phyloP scores from a whole-genome alignment of 2,329 filamentous ascomycete genomes.

The Corynespora cassiicola region DNA sequence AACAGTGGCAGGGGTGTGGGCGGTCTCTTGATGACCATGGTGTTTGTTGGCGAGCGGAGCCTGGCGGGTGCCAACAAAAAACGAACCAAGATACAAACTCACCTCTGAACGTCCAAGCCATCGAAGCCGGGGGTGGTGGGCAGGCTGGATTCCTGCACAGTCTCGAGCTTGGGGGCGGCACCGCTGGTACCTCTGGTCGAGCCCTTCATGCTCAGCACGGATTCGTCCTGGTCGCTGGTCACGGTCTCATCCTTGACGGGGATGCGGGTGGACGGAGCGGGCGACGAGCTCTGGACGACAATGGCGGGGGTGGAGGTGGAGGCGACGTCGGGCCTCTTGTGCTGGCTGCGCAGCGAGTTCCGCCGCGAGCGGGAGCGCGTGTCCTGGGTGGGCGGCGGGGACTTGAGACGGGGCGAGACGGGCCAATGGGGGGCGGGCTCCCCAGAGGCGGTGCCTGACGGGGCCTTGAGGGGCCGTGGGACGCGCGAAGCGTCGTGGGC shows the following conservation, averaged over 20 bases:
- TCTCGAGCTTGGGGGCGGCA: conserved; percentile 73
- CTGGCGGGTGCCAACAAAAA: too few relatives aligned
- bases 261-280: conserved; percentile 42
- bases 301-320: conserved; percentile 51
- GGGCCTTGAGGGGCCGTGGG: conserved; percentile 69
- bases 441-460: conserved; percentile 55
- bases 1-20: too few relatives aligned
- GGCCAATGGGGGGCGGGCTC: conserved; percentile 72
- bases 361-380: conserved; percentile 49
- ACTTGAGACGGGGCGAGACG: conserved; percentile 76
- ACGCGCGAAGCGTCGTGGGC: conserved; percentile 69
- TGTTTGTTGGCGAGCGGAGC: too few relatives aligned
- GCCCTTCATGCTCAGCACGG: conserved; percentile 46
- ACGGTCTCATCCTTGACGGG: conserved; percentile 33
- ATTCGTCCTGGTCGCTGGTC: conserved; percentile 45
- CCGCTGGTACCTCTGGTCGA: conserved; percentile 63
- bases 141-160: conserved; percentile 88
- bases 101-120: conserved; percentile 40
- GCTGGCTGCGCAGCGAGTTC: conserved; percentile 49
- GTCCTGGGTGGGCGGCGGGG: conserved; percentile 69
- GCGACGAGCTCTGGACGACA: conserved; percentile 53
- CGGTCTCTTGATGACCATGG: too few relatives aligned
- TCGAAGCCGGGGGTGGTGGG: conserved; percentile 67
- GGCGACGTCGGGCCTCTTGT: conserved; percentile 35
- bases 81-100: too few relatives aligned